Evolutionary conservation across 192 early-diverging fungal genomes (phyloP), one percentile per base, ranked within the genome.

Genomic region (Coemansia sp.): DNA sequence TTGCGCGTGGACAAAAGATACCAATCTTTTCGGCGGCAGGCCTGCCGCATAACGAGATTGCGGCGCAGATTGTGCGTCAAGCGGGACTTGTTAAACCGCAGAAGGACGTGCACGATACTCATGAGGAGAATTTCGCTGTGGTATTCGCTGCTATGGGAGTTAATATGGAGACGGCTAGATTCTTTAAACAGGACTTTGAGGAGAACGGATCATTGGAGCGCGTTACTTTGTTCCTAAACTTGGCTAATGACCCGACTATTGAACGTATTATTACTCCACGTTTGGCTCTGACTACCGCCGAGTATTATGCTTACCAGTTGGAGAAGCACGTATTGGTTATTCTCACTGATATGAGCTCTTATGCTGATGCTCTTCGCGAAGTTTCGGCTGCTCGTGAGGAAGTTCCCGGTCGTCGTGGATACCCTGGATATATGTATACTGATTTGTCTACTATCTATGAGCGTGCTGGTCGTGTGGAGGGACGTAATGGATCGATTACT

Each of bases 341-440:
- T 70, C 86, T 99, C 64, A 99, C 96, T 16, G 97, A 99, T 74
- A 99, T 99, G 97, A 93, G 90, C 88, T 98, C 96, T 38, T 99
- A 99, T 77, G 97, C 97, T 16, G 97, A 99, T 86, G 97, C 97
- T 5, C 87, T 99, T 78, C 96, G 97, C 92, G 97, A 99, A 75
- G 93, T 99, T 46, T 99, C 97, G 67, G 96, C 97, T 69, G 96
- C 96, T 16, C 93, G 97, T 84, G 97, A 99, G 87, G 97, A 99
- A 87, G 97, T 99, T 3, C 97, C 97, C 7, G 97, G 97, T 78
- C 94, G 97, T 78, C 94, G 96, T 80, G 97, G 97, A 72, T 99
- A 99, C 86, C 97, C 97, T 17, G 97, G 97, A 86, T 99, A 99
- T 78, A 99, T 99, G 97, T 99, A 99, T 87, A 99, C 97, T 9